Evolutionary conservation across 73 alveolate genomes (phyloP).

Genomic region (Tetrahymena borealis): DNA sequence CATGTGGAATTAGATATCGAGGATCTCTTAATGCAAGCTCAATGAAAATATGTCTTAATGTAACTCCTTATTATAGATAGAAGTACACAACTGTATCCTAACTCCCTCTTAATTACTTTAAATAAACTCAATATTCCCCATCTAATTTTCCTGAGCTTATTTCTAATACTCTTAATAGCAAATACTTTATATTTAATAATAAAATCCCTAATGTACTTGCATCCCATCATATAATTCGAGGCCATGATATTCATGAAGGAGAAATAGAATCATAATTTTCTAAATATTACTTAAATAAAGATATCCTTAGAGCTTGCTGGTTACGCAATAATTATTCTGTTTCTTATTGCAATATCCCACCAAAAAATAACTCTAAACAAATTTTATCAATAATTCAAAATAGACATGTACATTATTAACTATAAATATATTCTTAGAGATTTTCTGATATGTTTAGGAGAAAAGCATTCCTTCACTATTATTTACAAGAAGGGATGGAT

Average conservation of each 20-base stretch:
- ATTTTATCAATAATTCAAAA: conserved; percentile 22
- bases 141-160: not conserved
- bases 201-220: not conserved
- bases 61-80: not conserved
- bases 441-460: conserved; percentile 49
- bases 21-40: not conserved
- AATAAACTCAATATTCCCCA: not conserved
- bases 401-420: conserved; percentile 2
- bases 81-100: not conserved
- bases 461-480: conserved; percentile 53
- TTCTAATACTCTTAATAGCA: not conserved
- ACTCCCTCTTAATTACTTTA: not conserved
- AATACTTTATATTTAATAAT: not conserved
- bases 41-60: not conserved
- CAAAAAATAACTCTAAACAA: not conserved
- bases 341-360: not conserved
- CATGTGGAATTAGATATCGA: not conserved
- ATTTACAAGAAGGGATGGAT: conserved; percentile 70
- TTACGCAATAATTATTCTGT: not conserved
- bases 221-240: not conserved
- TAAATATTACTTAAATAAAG: not conserved
- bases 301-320: not conserved
- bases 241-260: not conserved
- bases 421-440: conserved; percentile 1
- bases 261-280: not conserved